Evolutionary conservation across 495 filamentous ascomycete species (phyloP).

Genomic region (Talaromyces wortmannii): DNA sequence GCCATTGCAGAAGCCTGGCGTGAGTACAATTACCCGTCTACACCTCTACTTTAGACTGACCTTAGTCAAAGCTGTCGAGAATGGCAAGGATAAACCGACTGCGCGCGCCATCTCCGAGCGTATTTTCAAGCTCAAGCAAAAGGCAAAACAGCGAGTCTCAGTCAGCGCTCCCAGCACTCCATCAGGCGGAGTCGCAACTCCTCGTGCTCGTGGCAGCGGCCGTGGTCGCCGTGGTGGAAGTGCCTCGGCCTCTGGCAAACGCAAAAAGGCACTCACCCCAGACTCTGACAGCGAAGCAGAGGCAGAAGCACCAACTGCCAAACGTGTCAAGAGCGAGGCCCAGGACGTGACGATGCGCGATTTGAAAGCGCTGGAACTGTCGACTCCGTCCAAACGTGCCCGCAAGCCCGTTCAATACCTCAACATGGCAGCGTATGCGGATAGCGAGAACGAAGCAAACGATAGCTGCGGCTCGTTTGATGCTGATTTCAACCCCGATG

Average conservation of each 20-base stretch:
- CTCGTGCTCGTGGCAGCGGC: not conserved
- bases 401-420: not conserved
- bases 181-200: not conserved
- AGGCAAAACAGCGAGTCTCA: not conserved
- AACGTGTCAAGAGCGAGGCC: not conserved
- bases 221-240: not conserved
- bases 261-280: not conserved
- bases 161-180: not conserved
- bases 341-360: not conserved
- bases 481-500: not conserved
- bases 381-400: not conserved
- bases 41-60: not conserved
- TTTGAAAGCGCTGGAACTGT: not conserved
- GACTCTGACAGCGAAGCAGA: not conserved
- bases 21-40: not conserved
- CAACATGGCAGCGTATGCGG: not conserved
- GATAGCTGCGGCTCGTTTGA: not conserved
- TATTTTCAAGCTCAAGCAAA: not conserved
- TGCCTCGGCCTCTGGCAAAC: not conserved
- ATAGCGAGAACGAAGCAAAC: not conserved
- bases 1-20: not conserved
- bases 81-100: not conserved
- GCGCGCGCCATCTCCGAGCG: constrained; percentile 1
- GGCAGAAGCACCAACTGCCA: not conserved
- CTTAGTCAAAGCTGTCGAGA: not conserved